Evolutionary conservation across 495 filamentous ascomycete species (phyloP).

Genomic region (Pseudomonodictys pantanalensis): DNA sequence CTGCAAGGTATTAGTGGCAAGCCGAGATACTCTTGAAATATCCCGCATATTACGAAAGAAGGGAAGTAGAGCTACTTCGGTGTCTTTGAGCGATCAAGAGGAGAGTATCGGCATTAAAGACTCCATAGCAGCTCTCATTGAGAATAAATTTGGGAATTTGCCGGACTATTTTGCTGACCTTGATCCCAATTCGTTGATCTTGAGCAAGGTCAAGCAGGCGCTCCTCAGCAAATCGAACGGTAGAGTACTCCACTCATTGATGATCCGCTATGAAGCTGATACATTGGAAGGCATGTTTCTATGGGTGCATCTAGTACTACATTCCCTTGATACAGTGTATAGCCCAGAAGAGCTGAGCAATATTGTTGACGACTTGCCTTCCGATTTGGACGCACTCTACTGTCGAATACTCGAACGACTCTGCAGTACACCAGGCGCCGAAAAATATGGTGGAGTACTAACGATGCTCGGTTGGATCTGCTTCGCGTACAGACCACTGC

Average conservation of each 20-base stretch:
- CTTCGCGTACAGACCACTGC: conserved; percentile 4
- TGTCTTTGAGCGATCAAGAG: background rate
- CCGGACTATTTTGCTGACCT: background rate
- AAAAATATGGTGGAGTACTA: background rate
- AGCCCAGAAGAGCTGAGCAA: background rate
- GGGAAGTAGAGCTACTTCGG: background rate
- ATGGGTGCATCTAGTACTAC: background rate
- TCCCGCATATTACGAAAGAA: background rate
- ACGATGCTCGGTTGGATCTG: conserved; percentile 18
- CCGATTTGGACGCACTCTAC: conserved; percentile 11
- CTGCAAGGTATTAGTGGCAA: conserved; percentile 11
- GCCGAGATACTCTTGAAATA: background rate
- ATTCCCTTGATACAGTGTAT: background rate
- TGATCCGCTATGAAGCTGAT: background rate
- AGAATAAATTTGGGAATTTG: background rate
- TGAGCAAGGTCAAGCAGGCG: background rate
- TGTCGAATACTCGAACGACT: conserved; percentile 1
- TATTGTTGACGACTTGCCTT: conserved; percentile 6
- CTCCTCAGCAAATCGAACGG: background rate
- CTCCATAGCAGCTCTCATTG: background rate
- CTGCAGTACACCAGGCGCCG: background rate
- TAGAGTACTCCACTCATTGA: background rate
- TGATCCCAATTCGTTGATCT: background rate
- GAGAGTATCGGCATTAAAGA: background rate
- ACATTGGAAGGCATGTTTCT: background rate